Evolutionary conservation across 768 basidiomycete genomes (phyloP), one percentile per base, ranked within the genome.

Genomic region (Mycena maculata): DNA sequence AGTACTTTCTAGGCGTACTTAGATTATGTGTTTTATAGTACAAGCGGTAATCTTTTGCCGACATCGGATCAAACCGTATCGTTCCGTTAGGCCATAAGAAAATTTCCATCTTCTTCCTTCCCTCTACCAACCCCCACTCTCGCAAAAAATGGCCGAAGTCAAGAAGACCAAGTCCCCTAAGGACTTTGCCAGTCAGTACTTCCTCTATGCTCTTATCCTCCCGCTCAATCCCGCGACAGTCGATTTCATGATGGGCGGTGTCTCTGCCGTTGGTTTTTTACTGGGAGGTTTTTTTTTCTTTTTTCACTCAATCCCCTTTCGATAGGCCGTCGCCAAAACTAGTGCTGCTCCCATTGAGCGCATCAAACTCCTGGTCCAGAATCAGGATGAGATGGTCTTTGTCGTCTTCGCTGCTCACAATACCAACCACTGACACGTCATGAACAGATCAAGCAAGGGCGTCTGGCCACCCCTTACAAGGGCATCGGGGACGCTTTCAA

Each of bases 341-440:
- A 93, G 93, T 72, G 98, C 98, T 75, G 98, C 98, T 71, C 98
- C 98, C 83, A 99, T 99, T 77, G 98, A 99, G 90, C 96, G 98
- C 79, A 97, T 99, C 84, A 99, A 99, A 87, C 91, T 99, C 76
- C 84, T 97, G 79, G 92, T 97, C 67, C 95, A 98, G 84, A 98
- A 98, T 85, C 97, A 99, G 90, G 97, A 96, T 89, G 98, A 99
- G 87, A 99, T 99, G 98, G 92, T 90, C n/a, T 4, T 83, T 78
- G n/a, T 62, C 15, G 27, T 42, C 58, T 30, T 47, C 23, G 7
- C 31, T 55, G 49, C 66, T 54, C 47, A 28, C 55, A n/a, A 49
- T 69, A 53, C 59, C 36, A 47, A 23, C 55, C 30, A 13, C 57
- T 84, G 76, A 83, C 80, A 82, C 77, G 75, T 78, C 78, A 79